phyloP scores from a whole-genome alignment of 441 rosid genomes.

The Erysimum cheiri region DNA sequence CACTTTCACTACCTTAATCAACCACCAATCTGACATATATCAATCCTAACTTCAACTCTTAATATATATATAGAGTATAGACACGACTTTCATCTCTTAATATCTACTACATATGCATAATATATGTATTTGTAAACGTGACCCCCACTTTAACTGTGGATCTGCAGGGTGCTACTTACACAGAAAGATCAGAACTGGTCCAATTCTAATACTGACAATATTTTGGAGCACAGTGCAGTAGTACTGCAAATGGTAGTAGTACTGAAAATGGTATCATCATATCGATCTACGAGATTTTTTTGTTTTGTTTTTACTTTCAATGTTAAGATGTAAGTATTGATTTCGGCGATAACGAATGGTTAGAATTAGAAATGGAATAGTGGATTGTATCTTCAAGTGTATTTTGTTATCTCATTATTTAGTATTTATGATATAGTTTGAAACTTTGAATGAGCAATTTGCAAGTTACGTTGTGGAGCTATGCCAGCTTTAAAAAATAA shows the following conservation, averaged over 20 bases:
- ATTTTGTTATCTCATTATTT: too few species aligned
- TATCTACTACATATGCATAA: too few species aligned
- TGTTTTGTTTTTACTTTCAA: too few species aligned
- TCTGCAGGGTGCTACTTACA: slow-evolving; percentile 37
- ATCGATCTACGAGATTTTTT: slow-evolving; percentile 36
- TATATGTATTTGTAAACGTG: slow-evolving; percentile 23
- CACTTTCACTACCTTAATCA: slow-evolving; percentile 43
- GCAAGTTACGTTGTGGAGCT: too few species aligned
- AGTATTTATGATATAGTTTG: too few species aligned
- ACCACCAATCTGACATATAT: slow-evolving; percentile 31
- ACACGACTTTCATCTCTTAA: slow-evolving; percentile 13
- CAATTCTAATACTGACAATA: slow-evolving; percentile 26
- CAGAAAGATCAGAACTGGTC: slow-evolving; percentile 28
- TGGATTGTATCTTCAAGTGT: not conserved
- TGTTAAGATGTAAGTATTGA: slow-evolving; percentile 17
- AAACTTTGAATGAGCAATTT: too few species aligned
- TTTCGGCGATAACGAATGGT: slow-evolving; percentile 4
- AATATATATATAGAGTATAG: too few species aligned
- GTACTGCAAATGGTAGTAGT: too few species aligned
- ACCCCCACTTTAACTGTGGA: slow-evolving; percentile 38
- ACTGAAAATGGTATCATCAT: slow-evolving; percentile 29
- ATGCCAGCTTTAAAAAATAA: too few species aligned
- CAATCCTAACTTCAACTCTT: slow-evolving; percentile 28
- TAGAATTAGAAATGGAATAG: not conserved
- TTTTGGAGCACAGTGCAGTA: slow-evolving; percentile 19